Conservation (phyloP, 2,329 filamentous ascomycete species). For the Lachnellula arida region DNA sequence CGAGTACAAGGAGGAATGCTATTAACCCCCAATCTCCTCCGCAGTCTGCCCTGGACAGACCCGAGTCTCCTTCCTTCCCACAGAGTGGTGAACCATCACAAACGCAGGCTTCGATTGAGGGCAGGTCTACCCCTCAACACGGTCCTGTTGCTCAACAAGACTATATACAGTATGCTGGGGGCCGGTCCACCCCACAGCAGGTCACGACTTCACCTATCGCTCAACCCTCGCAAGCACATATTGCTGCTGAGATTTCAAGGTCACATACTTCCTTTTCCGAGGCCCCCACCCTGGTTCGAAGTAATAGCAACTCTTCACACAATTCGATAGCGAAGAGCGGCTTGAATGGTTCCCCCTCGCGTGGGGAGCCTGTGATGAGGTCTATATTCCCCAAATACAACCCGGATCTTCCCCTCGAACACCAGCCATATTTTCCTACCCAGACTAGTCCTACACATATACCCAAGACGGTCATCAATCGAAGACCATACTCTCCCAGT, state of each 20-base stretch:
- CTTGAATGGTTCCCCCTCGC: slow-evolving; percentile 28
- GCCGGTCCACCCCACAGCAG: neutral
- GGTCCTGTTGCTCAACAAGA: neutral
- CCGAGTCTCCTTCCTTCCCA: slow-evolving; percentile 20
- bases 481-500: slow-evolving; percentile 51
- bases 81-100: slow-evolving; percentile 8
- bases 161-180: neutral
- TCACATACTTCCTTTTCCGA: slow-evolving; percentile 49
- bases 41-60: slow-evolving; percentile 19
- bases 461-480: slow-evolving; percentile 59
- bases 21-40: slow-evolving; percentile 20
- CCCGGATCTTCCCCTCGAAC: slow-evolving; percentile 57
- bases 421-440: slow-evolving; percentile 67
- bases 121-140: slow-evolving; percentile 9
- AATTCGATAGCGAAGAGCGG: slow-evolving; percentile 52
- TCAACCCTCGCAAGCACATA: slow-evolving; percentile 24
- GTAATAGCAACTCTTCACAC: slow-evolving; percentile 46
- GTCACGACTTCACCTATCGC: slow-evolving; percentile 15
- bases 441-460: slow-evolving; percentile 60
- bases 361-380: slow-evolving; percentile 44
- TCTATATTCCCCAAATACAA: slow-evolving; percentile 78
- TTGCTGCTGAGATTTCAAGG: slow-evolving; percentile 33
- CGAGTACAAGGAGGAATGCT: slow-evolving; percentile 25
- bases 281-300: slow-evolving; percentile 45
- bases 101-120: slow-evolving; percentile 14